These are phyloP conservation scores for Pseudogymnoascus pannorum DNA, from an alignment of 2,329 filamentous ascomycete species.

Conservation along the genomic window DNA sequence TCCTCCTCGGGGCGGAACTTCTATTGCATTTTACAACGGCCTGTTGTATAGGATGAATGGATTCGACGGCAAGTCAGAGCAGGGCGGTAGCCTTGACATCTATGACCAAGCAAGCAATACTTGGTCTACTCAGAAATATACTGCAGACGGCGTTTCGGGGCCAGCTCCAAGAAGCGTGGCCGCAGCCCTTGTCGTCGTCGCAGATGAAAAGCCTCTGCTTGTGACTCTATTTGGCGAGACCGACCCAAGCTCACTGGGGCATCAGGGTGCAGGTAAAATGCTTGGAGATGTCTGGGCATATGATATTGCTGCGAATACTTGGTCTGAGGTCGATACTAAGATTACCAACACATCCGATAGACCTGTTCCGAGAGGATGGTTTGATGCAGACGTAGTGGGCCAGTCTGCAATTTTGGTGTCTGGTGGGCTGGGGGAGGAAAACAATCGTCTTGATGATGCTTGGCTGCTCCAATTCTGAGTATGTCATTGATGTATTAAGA, in stretches of 20 bases:
- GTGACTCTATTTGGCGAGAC: constrained; percentile 36
- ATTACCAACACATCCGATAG: constrained; percentile 12
- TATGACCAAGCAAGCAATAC: constrained; percentile 21
- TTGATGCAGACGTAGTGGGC: constrained; percentile 30
- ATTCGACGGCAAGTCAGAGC: constrained; percentile 53
- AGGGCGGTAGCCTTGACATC: constrained; percentile 51
- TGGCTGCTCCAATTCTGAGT: constrained; percentile 28
- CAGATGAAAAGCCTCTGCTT: constrained; percentile 23
- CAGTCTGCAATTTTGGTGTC: constrained; percentile 29
- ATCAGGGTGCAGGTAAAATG: constrained; percentile 36
- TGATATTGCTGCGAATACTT: constrained; percentile 27
- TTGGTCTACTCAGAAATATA: constrained; percentile 25
- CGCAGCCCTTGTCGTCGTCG: constrained; percentile 22
- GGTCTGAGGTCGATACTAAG: constrained; percentile 24
- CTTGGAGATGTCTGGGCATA: constrained; percentile 36
- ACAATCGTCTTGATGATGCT: constrained; percentile 33
- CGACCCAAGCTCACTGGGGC: constrained; percentile 33
- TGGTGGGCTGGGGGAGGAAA: constrained; percentile 34
- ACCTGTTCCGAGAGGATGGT: constrained; percentile 34
- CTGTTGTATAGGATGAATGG: constrained; percentile 55
- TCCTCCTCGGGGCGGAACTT: constrained; percentile 46
- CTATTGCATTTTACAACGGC: constrained; percentile 32
- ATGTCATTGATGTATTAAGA: too few relatives aligned
- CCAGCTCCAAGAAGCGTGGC: constrained; percentile 30
- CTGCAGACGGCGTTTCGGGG: constrained; percentile 24